A percentile compares a stretch with the other conserved stretches of the same genome.
phyloP scores from a whole-genome alignment of 192 early-diverging fungal genomes.

The Coemansia sp. region DNA sequence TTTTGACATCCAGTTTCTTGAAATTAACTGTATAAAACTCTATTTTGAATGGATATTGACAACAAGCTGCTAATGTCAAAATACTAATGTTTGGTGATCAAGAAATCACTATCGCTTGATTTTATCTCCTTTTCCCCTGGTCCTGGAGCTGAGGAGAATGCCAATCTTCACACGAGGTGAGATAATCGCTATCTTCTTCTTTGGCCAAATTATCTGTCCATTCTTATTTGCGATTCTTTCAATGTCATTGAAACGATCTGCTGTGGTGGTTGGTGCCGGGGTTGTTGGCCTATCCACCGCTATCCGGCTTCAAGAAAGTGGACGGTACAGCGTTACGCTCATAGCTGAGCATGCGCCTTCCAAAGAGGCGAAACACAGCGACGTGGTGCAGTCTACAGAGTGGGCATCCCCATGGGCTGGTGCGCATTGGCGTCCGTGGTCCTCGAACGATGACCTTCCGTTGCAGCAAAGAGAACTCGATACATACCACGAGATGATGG shows the following conservation, averaged over 20 bases:
- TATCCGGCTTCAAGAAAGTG: slow-evolving; percentile 40
- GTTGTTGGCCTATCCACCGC: slow-evolving; percentile 61
- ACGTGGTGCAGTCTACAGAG: slow-evolving; percentile 30
- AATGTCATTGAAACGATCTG: slow-evolving; percentile 2
- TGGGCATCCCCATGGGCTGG: slow-evolving; percentile 59
- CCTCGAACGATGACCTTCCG: slow-evolving; percentile 40
- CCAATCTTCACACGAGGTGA: no score
- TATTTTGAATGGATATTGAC: no score
- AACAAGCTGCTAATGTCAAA: no score
- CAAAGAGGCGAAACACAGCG: neutral
- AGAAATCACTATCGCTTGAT: no score
- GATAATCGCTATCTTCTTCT: neutral
- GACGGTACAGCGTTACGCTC: slow-evolving; percentile 45
- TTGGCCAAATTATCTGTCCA: neutral
- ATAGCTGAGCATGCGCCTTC: slow-evolving; percentile 38
- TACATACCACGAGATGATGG: slow-evolving; percentile 26
- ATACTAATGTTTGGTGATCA: no score
- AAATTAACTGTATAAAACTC: no score
- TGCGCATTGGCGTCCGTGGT: slow-evolving; percentile 65
- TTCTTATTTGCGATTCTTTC: no score
- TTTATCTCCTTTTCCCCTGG: neutral
- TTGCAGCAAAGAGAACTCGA: slow-evolving; percentile 42
- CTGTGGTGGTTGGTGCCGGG: slow-evolving; percentile 61
- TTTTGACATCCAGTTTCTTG: no score
- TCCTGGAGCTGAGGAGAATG: no score